Conservation (phyloP, 2,329 filamentous ascomycete species). For the Elsinoe batatas region DNA sequence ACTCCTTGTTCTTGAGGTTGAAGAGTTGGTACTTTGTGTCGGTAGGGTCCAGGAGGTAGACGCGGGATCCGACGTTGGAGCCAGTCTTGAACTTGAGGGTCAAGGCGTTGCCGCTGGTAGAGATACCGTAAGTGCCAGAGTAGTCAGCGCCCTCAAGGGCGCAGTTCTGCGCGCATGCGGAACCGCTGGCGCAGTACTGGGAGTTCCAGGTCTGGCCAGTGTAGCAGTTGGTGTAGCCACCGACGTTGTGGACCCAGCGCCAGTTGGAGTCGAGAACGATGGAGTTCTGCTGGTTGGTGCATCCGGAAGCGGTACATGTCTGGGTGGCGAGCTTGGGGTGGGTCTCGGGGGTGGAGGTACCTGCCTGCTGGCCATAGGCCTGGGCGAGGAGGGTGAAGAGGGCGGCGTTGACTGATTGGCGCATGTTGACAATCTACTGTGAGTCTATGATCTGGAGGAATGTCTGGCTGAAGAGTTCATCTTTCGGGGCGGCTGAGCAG, state of each 20-base stretch:
- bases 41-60: constrained; percentile 37
- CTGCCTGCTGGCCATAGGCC: constrained; percentile 34
- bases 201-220: constrained; percentile 36
- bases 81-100: constrained; percentile 50
- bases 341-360: constrained; percentile 31
- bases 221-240: constrained; percentile 41
- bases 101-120: constrained; percentile 42
- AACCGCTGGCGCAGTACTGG: constrained; percentile 31
- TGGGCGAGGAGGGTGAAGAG: constrained; percentile 32
- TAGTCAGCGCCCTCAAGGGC: constrained; percentile 36
- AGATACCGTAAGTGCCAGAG: constrained; percentile 38
- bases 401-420: constrained; percentile 16
- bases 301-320: constrained; percentile 33
- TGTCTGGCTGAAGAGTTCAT: neutral
- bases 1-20: constrained; percentile 56
- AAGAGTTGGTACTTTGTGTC: constrained; percentile 56
- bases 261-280: constrained; percentile 41
- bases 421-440: constrained; percentile 6
- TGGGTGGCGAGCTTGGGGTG: constrained; percentile 34
- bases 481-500: neutral
- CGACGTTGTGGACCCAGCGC: constrained; percentile 39
- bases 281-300: constrained; percentile 28
- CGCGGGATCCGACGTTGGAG: constrained; percentile 35
- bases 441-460: neutral
- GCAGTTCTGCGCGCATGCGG: constrained; percentile 31